These are phyloP conservation scores for Geotrichum carabidarum DNA, from an alignment of 1,139 yeast species.

Conservation along the genomic window DNA sequence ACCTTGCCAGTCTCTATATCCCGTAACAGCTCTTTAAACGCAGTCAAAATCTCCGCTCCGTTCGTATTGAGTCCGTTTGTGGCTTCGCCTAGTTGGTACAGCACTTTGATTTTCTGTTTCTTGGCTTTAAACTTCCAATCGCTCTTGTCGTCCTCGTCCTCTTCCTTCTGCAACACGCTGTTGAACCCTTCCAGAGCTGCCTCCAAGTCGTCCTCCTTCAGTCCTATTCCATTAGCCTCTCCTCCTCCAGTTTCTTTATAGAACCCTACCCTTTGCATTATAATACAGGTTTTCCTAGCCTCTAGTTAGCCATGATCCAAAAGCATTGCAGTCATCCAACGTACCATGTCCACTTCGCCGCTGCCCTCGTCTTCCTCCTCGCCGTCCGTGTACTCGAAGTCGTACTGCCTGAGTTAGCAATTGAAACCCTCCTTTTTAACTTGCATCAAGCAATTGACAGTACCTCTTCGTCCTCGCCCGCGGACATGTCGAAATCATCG, in stretches of 20 bases:
- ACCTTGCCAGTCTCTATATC: slow-evolving; percentile 32
- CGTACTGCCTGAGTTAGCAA: slow-evolving; percentile 40
- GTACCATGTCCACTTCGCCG: slow-evolving; percentile 32
- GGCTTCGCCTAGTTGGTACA: slow-evolving; percentile 36
- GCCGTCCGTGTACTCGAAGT: slow-evolving; percentile 62
- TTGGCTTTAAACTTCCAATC: slow-evolving; percentile 50
- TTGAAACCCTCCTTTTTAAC: background rate
- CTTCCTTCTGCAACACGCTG: slow-evolving; percentile 35
- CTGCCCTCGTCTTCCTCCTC: slow-evolving; percentile 38
- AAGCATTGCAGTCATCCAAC: slow-evolving; percentile 12
- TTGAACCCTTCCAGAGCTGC: slow-evolving; percentile 47
- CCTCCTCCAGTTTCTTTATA: background rate
- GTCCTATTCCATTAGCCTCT: slow-evolving; percentile 27
- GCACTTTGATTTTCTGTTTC: slow-evolving; percentile 62
- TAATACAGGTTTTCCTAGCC: slow-evolving; percentile 51
- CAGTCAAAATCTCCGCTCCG: slow-evolving; percentile 38
- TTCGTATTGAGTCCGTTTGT: slow-evolving; percentile 21
- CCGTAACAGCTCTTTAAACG: slow-evolving; percentile 35
- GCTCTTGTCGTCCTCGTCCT: slow-evolving; percentile 25
- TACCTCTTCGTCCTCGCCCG: slow-evolving; percentile 44
- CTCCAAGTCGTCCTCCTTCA: slow-evolving; percentile 55
- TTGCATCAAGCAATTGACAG: background rate
- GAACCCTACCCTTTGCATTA: slow-evolving; percentile 45
- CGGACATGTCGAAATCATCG: slow-evolving; percentile 50
- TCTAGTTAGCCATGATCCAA: slow-evolving; percentile 10